Percentiles rank a stretch among this genome's conserved stretches.
Conservation (phyloP, 805 yeast genomes). For the Danielozyma ontarioensis region DNA sequence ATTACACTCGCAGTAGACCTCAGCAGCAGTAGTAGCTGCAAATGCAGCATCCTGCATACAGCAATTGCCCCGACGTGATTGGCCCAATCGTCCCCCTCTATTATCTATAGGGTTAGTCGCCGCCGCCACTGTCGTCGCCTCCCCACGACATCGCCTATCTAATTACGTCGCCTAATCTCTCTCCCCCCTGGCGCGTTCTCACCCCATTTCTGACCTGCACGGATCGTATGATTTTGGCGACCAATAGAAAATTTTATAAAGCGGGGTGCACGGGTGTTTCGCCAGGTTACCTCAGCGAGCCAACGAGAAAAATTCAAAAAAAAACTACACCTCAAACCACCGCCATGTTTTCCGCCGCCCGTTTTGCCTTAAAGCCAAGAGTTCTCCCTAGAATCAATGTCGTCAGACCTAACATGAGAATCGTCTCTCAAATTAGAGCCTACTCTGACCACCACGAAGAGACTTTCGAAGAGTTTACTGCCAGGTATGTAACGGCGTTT, state of each 20-base stretch:
- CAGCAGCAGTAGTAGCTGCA: no score
- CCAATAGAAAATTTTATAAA: neutral
- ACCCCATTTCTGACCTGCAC: no score
- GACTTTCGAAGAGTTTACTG: slow-evolving; percentile 91
- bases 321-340: neutral
- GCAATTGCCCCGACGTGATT: no score
- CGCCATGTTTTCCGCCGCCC: slow-evolving; percentile 35
- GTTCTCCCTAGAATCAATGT: slow-evolving; percentile 28
- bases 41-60: no score
- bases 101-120: no score
- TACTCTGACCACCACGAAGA: slow-evolving; percentile 88
- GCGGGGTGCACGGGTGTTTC: neutral
- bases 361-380: slow-evolving; percentile 39
- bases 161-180: no score
- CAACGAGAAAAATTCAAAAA: neutral
- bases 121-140: no score
- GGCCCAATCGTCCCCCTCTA: no score
- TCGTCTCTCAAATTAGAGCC: slow-evolving; percentile 44
- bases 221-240: neutral
- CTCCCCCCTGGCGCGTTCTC: no score
- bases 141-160: no score
- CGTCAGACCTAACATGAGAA: slow-evolving; percentile 16
- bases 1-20: no score
- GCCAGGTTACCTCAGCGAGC: neutral
- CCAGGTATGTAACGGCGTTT: slow-evolving; percentile 43